Percentiles rank a stretch among this genome's conserved stretches.
Conservation (phyloP, 208 protist genomes). For the Crithidia thermophila region DNA sequence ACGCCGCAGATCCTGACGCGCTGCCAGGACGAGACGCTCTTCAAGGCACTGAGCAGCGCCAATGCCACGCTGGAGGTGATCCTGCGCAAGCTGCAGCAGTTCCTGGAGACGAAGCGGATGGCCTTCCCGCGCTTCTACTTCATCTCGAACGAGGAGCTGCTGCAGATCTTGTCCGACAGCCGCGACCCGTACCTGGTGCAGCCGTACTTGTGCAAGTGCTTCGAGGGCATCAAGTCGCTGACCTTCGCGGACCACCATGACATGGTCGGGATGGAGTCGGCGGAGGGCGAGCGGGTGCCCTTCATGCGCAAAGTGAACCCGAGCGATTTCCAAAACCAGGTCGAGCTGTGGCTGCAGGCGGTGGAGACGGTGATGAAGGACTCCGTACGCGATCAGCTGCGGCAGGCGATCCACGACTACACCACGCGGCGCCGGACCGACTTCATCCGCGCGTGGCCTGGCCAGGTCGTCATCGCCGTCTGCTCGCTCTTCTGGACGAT, state of each 20-base stretch:
- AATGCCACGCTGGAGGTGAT: slow-evolving; percentile 96
- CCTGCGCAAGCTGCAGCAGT: slow-evolving; percentile 97
- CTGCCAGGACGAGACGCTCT: slow-evolving; percentile 93
- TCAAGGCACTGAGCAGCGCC: slow-evolving; percentile 88
- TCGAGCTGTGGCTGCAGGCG: slow-evolving; percentile 96
- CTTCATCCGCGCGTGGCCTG: slow-evolving; percentile 94
- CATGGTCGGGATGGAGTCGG: slow-evolving; percentile 93
- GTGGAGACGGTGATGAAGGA: slow-evolving; percentile 94
- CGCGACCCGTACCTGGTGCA: slow-evolving; percentile 96
- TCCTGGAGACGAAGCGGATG: slow-evolving; percentile 98
- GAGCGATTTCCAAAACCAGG: slow-evolving; percentile 86
- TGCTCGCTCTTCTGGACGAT: slow-evolving; percentile 94
- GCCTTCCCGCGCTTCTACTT: slow-evolving; percentile 98
- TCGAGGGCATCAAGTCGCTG: slow-evolving; percentile 95
- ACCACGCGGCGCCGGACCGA: slow-evolving; percentile 67
- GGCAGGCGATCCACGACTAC: slow-evolving; percentile 88
- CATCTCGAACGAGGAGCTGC: slow-evolving; percentile 95
- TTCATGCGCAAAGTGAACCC: slow-evolving; percentile 88
- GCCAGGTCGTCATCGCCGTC: slow-evolving; percentile 93
- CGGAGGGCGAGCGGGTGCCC: slow-evolving; percentile 89
- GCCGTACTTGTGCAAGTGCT: slow-evolving; percentile 96
- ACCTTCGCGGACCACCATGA: slow-evolving; percentile 92
- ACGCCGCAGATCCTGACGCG: slow-evolving; percentile 89
- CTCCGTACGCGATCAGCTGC: slow-evolving; percentile 85
- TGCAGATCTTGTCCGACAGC: slow-evolving; percentile 96